phyloP scores from a whole-genome alignment of 352 stramenopile species.

The Globisporangium spiculum region DNA sequence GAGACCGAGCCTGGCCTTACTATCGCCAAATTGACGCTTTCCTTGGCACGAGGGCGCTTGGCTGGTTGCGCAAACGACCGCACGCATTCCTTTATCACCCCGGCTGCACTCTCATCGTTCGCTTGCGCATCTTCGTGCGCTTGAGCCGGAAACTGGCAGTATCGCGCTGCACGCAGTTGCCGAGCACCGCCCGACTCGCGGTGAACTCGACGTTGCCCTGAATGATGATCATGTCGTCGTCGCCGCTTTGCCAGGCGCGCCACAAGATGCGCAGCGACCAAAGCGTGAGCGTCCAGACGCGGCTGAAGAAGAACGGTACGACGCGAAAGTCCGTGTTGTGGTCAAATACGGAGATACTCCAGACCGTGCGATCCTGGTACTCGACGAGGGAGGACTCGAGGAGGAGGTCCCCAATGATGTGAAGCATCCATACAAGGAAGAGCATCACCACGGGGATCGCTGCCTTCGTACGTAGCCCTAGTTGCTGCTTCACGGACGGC shows the following conservation, averaged over 20 bases:
- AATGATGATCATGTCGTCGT: background rate
- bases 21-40: background rate
- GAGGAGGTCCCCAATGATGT: background rate
- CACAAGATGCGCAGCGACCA: conserved; percentile 9
- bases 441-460: background rate
- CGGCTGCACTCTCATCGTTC: background rate
- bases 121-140: background rate
- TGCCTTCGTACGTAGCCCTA: conserved; percentile 7
- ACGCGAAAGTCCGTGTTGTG: background rate
- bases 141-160: background rate
- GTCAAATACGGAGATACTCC: background rate
- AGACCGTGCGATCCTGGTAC: background rate
- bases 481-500: conserved; percentile 4
- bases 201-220: background rate
- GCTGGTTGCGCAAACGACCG: background rate
- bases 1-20: background rate
- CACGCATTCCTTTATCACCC: background rate
- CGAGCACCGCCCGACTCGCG: background rate
- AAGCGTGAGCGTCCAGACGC: conserved; percentile 7
- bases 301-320: conserved; percentile 4
- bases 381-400: background rate
- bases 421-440: background rate
- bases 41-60: too few species aligned
- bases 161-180: background rate
- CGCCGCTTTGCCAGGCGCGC: background rate